phyloP scores from a whole-genome alignment of 768 basidiomycete species.

The Chalciporus pseudorubinellus region DNA sequence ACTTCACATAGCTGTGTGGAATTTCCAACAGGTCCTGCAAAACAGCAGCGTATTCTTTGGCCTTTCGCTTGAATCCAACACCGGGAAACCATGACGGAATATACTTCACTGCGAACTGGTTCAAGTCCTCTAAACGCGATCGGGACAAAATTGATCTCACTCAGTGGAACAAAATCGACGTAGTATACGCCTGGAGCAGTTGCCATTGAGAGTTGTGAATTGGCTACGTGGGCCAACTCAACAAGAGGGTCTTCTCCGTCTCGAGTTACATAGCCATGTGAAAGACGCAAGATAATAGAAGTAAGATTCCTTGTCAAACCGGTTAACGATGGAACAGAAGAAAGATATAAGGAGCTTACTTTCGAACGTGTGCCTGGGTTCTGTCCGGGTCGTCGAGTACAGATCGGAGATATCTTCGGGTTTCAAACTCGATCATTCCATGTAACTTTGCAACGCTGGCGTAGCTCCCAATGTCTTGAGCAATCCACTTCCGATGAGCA shows the following conservation, averaged over 20 bases:
- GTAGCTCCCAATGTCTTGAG: slow-evolving; percentile 15
- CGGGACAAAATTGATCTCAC: slow-evolving; percentile 6
- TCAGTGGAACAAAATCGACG: slow-evolving; percentile 18
- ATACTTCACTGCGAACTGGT: slow-evolving; percentile 20
- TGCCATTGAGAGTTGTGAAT: slow-evolving; percentile 19
- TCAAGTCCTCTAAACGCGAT: not conserved
- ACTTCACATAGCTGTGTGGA: slow-evolving; percentile 9
- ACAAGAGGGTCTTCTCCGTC: slow-evolving; percentile 38
- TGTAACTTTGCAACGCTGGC: slow-evolving; percentile 10
- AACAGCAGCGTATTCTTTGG: slow-evolving; percentile 8
- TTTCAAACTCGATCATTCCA: slow-evolving; percentile 18
- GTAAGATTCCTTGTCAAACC: slow-evolving; percentile 3
- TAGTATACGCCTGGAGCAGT: slow-evolving; percentile 1
- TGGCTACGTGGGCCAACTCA: slow-evolving; percentile 25
- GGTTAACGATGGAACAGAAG: not conserved
- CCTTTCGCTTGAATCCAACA: slow-evolving; percentile 16
- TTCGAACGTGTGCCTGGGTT: slow-evolving; percentile 10
- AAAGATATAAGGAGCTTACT: slow-evolving; percentile 3
- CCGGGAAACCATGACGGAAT: slow-evolving; percentile 24
- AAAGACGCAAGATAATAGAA: slow-evolving; percentile 34
- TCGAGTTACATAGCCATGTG: slow-evolving; percentile 40
- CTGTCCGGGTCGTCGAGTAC: slow-evolving; percentile 9
- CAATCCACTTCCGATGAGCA: slow-evolving; percentile 17
- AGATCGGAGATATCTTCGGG: slow-evolving; percentile 8
- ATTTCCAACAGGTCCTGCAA: slow-evolving; percentile 3